A percentile compares a stretch with the other conserved stretches of the same genome.
Evolutionary conservation across 2,329 filamentous ascomycete genomes (phyloP).

Genomic region (Xylariaceae sp.): DNA sequence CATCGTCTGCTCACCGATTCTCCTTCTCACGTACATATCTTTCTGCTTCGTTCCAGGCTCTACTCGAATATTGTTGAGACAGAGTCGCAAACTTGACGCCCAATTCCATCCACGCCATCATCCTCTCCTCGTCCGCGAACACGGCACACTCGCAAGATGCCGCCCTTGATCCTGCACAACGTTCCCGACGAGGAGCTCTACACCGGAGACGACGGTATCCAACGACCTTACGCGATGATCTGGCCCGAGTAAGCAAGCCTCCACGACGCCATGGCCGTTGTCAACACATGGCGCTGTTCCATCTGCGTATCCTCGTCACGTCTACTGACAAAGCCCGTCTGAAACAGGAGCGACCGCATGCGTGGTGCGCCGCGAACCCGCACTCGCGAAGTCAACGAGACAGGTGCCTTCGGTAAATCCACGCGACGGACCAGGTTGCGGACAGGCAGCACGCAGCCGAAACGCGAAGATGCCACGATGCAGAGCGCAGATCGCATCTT

Average conservation of each 20-base stretch:
- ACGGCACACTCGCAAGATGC: constrained; percentile 40
- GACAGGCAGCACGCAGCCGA: constrained; percentile 50
- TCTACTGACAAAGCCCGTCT: constrained; percentile 17
- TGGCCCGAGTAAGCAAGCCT: constrained; percentile 51
- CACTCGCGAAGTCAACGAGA: constrained; percentile 49
- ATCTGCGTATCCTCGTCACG: not conserved
- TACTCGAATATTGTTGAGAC: not conserved
- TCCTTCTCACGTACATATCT: not conserved
- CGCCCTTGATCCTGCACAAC: constrained; percentile 62
- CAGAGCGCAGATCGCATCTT: constrained; percentile 59
- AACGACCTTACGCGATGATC: constrained; percentile 61
- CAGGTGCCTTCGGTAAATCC: constrained; percentile 63
- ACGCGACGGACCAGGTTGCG: constrained; percentile 57
- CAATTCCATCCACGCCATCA: not conserved
- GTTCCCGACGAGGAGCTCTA: constrained; percentile 65
- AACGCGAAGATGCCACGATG: constrained; percentile 57
- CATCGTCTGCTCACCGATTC: not conserved
- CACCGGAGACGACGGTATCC: constrained; percentile 59
- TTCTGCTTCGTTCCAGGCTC: not conserved
- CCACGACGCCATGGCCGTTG: not conserved
- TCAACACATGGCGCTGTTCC: not conserved
- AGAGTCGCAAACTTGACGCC: not conserved
- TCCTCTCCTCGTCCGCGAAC: not conserved
- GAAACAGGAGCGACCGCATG: constrained; percentile 48
- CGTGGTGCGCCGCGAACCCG: constrained; percentile 44